These are phyloP conservation scores for Sporothrix globosa DNA, from an alignment of 2,329 filamentous ascomycete genomes.

Conservation along the genomic window DNA sequence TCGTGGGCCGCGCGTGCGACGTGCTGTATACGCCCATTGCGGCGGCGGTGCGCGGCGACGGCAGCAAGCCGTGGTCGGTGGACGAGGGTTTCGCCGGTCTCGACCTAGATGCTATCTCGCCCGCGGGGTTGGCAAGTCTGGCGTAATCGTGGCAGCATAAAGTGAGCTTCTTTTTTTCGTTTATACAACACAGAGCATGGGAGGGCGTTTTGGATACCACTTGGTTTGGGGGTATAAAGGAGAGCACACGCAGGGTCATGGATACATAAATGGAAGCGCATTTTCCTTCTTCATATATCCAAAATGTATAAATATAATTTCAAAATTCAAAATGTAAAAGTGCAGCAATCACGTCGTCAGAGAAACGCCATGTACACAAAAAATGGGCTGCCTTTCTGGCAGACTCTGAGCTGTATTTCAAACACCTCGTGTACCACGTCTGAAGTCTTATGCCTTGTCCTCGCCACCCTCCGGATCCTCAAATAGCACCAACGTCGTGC, in stretches of 20 bases:
- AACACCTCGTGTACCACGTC: no score
- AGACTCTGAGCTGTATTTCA: not conserved
- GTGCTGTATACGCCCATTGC: slow-evolving; percentile 55
- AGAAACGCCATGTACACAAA: slow-evolving; percentile 12
- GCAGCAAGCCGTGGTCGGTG: slow-evolving; percentile 34
- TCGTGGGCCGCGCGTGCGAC: slow-evolving; percentile 82
- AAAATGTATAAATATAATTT: not conserved
- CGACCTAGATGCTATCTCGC: slow-evolving; percentile 27
- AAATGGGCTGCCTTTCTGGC: not conserved
- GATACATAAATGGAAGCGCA: slow-evolving; percentile 9
- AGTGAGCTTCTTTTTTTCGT: not conserved
- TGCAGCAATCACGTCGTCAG: not conserved
- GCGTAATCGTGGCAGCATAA: not conserved
- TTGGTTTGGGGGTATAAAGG: not conserved
- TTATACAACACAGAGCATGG: not conserved
- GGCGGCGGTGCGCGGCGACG: not conserved
- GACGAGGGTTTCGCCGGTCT: slow-evolving; percentile 36
- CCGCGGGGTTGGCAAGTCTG: slow-evolving; percentile 22
- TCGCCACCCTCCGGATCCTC: slow-evolving; percentile 47
- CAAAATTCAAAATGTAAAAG: not conserved
- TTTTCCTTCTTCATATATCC: not conserved
- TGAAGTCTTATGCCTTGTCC: not conserved
- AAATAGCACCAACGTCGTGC: slow-evolving; percentile 74
- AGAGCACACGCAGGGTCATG: not conserved
- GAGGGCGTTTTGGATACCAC: slow-evolving; percentile 28